Evolutionary conservation across 768 basidiomycete genomes (phyloP).

Genomic region (Strobilomyces dryophilus): DNA sequence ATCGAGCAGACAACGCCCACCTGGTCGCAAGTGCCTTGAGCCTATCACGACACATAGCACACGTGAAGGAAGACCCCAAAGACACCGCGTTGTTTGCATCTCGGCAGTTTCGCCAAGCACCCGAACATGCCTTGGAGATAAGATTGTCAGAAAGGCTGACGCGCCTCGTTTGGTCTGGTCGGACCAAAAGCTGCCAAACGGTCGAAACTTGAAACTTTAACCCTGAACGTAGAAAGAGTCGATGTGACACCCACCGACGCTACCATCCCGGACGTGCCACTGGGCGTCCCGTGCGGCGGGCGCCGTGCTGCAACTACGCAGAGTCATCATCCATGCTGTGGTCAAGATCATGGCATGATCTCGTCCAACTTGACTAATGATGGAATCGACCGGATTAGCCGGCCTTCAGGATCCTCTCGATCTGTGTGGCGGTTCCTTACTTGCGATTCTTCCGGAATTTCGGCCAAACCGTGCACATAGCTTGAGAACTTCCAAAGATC

Average conservation of each 20-base stretch:
- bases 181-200: constrained; percentile 4
- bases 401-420: constrained; percentile 10
- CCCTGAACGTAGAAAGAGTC: constrained; percentile 10
- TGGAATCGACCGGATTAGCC: constrained; percentile 20
- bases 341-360: constrained; percentile 21
- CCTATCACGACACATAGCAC: constrained; percentile 29
- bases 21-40: constrained; percentile 26
- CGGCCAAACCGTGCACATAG: background rate
- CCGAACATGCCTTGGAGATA: constrained; percentile 10
- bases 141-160: constrained; percentile 21
- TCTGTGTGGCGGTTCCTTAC: constrained; percentile 9
- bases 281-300: background rate
- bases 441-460: constrained; percentile 3
- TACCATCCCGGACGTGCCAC: background rate
- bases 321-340: constrained; percentile 14
- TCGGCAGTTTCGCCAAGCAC: constrained; percentile 20
- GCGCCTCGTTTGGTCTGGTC: constrained; percentile 11
- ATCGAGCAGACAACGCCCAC: constrained; percentile 22
- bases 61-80: constrained; percentile 27
- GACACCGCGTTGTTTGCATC: constrained; percentile 26
- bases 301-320: background rate
- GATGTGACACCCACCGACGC: background rate
- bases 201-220: constrained; percentile 14
- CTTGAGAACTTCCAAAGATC: constrained; percentile 12
- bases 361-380: constrained; percentile 5